These are phyloP conservation scores for Venturiaceae sp. DNA, from an alignment of 2,329 filamentous ascomycete species.

Conservation along the genomic window DNA sequence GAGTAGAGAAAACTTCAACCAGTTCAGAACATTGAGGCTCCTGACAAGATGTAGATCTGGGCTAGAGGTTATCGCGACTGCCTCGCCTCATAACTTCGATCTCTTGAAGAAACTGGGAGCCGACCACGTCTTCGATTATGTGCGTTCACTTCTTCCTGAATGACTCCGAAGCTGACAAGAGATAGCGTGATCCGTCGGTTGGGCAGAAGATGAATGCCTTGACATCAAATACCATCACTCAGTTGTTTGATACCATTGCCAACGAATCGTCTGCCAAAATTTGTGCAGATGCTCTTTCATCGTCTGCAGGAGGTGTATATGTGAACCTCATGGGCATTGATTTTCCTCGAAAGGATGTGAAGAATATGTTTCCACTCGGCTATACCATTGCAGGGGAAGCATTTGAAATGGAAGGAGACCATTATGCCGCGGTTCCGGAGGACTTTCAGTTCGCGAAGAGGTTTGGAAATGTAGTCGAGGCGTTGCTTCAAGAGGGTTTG, in stretches of 20 bases:
- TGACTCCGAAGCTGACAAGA: too few relatives aligned
- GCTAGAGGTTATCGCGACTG: conserved; percentile 33
- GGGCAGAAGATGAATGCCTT: conserved; percentile 36
- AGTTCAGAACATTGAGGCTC: too few relatives aligned
- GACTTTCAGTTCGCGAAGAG: conserved; percentile 32
- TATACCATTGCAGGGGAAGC: conserved; percentile 33
- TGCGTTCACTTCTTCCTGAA: too few relatives aligned
- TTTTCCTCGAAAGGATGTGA: conserved; percentile 29
- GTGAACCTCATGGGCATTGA: conserved; percentile 22
- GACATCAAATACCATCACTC: conserved; percentile 32
- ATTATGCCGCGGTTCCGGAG: conserved; percentile 22
- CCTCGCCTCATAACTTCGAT: conserved; percentile 38
- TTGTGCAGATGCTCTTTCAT: conserved; percentile 29
- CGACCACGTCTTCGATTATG: conserved; percentile 41
- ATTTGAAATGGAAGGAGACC: conserved; percentile 20
- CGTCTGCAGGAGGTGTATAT: conserved; percentile 28
- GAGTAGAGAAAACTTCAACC: too few relatives aligned
- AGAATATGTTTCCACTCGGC: conserved; percentile 26
- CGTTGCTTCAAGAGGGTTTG: conserved; percentile 31
- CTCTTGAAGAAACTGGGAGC: conserved; percentile 39
- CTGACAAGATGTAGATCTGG: conserved; percentile 21
- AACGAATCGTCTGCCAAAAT: conserved; percentile 27
- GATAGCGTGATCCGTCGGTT: too few relatives aligned
- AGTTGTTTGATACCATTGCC: conserved; percentile 41
- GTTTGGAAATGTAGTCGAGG: conserved; percentile 25